A percentile compares a stretch with the other conserved stretches of the same genome.
phyloP scores from a whole-genome alignment of 2,329 filamentous ascomycete genomes.

The Phaeoacremonium minimum region DNA sequence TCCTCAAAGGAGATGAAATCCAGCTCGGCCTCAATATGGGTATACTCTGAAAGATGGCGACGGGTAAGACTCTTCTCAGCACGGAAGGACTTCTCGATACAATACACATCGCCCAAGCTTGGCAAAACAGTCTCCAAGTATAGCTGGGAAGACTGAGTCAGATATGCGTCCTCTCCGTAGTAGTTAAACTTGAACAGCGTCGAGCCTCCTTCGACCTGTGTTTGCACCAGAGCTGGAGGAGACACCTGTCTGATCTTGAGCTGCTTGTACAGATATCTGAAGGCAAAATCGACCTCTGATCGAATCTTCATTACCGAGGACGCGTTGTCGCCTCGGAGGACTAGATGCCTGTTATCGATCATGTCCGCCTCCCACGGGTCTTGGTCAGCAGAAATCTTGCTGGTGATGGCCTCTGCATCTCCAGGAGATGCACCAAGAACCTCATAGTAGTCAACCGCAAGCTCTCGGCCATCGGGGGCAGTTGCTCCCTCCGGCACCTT shows the following conservation, averaged over 20 bases:
- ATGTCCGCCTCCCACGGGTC: slow-evolving; percentile 44
- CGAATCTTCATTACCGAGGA: slow-evolving; percentile 87
- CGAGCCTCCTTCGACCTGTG: slow-evolving; percentile 87
- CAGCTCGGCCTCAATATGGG: slow-evolving; percentile 91
- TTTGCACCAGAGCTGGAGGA: slow-evolving; percentile 89
- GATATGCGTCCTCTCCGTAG: slow-evolving; percentile 73
- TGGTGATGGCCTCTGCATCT: slow-evolving; percentile 89
- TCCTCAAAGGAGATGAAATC: slow-evolving; percentile 94
- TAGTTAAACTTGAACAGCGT: slow-evolving; percentile 77
- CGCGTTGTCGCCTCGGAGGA: slow-evolving; percentile 77
- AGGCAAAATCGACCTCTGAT: slow-evolving; percentile 74
- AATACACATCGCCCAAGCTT: slow-evolving; percentile 91
- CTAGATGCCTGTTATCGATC: slow-evolving; percentile 72
- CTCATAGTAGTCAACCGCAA: slow-evolving; percentile 86
- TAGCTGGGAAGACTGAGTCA: slow-evolving; percentile 94
- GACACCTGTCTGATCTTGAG: slow-evolving; percentile 76
- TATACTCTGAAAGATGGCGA: slow-evolving; percentile 93
- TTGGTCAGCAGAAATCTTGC: slow-evolving; percentile 59
- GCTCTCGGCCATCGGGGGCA: slow-evolving; percentile 79
- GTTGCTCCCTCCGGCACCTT: slow-evolving; percentile 73
- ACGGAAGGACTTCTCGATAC: slow-evolving; percentile 97
- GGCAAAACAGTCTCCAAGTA: slow-evolving; percentile 95
- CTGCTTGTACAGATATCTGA: slow-evolving; percentile 75
- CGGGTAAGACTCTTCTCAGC: slow-evolving; percentile 94
- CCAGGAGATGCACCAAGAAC: slow-evolving; percentile 76